Conservation (phyloP, 2,329 filamentous ascomycete species). For the Aspergillus neotritici region DNA sequence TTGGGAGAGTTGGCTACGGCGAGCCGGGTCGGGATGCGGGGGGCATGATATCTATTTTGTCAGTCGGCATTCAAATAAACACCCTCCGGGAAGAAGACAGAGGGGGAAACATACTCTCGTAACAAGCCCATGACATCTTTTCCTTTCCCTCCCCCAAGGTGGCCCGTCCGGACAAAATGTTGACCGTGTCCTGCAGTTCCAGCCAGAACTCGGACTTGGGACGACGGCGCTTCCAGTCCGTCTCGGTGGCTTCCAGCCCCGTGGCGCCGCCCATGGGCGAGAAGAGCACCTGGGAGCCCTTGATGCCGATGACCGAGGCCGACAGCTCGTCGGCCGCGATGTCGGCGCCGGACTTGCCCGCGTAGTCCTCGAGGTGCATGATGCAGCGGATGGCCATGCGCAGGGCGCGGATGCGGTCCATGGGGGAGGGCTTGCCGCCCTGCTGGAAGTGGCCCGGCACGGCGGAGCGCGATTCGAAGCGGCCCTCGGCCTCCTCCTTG, state of each 20-base stretch:
- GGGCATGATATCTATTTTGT: too few species aligned
- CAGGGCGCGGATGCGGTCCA: slow-evolving; percentile 91
- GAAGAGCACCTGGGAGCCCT: slow-evolving; percentile 85
- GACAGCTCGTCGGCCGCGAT: slow-evolving; percentile 70
- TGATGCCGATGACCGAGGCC: slow-evolving; percentile 81
- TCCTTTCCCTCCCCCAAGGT: slow-evolving; percentile 22
- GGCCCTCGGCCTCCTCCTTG: slow-evolving; percentile 81
- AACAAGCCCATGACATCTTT: slow-evolving; percentile 21
- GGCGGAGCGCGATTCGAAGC: slow-evolving; percentile 87
- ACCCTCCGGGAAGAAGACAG: too few species aligned
- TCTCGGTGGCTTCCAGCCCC: slow-evolving; percentile 73
- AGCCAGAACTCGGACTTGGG: slow-evolving; percentile 85
- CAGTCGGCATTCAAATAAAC: too few species aligned
- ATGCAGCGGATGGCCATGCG: slow-evolving; percentile 91
- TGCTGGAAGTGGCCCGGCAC: slow-evolving; percentile 94
- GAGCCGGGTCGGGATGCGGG: too few species aligned
- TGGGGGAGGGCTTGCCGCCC: slow-evolving; percentile 84
- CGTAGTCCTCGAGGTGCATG: slow-evolving; percentile 78
- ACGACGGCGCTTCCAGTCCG: slow-evolving; percentile 86
- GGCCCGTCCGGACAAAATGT: slow-evolving; percentile 73
- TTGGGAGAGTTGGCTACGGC: too few species aligned
- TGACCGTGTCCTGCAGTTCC: slow-evolving; percentile 70
- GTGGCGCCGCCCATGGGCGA: slow-evolving; percentile 60
- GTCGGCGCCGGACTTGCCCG: slow-evolving; percentile 58
- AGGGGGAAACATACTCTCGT: slow-evolving; percentile 21